phyloP scores from a whole-genome alignment of 352 stramenopile species.

The Pythium plurisporium region DNA sequence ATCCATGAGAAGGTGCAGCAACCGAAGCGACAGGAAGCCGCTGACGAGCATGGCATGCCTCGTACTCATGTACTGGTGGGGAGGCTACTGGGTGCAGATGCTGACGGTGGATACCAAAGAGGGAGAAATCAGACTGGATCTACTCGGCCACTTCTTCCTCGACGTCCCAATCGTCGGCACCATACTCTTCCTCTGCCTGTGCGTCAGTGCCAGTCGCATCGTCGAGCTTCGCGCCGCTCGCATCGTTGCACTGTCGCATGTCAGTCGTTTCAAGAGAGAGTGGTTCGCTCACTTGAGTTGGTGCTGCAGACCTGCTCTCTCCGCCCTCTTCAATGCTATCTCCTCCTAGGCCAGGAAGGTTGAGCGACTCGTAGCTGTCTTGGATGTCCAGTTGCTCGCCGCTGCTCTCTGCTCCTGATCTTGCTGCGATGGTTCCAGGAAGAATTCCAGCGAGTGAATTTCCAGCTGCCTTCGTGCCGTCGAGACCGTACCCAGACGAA shows the following conservation, averaged over 20 bases:
- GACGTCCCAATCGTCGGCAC: conserved; percentile 60
- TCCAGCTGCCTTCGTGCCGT: conserved; percentile 28
- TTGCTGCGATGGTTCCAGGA: not conserved
- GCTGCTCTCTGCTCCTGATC: not conserved
- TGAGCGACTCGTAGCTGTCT: conserved; percentile 66
- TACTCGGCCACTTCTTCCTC: conserved; percentile 26
- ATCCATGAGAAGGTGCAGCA: not conserved
- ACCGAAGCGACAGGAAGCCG: not conserved
- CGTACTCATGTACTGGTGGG: not conserved
- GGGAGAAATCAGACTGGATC: not conserved
- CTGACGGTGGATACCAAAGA: not conserved
- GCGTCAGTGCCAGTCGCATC: not conserved
- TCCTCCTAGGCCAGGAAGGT: conserved; percentile 37
- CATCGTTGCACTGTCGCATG: conserved; percentile 10
- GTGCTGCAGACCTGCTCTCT: conserved; percentile 5
- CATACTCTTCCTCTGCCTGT: conserved; percentile 44
- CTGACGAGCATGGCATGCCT: too few species aligned
- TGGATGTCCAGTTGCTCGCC: conserved; percentile 5
- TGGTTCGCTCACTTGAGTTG: not conserved
- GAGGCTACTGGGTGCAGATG: conserved; percentile 9
- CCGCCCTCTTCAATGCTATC: conserved; percentile 10
- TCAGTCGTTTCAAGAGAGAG: conserved; percentile 11
- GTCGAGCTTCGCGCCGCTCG: not conserved
- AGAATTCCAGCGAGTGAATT: conserved; percentile 14
- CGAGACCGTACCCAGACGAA: conserved; percentile 62